phyloP scores from a whole-genome alignment of 1,139 yeast genomes.

The Blastobotrys apis region DNA sequence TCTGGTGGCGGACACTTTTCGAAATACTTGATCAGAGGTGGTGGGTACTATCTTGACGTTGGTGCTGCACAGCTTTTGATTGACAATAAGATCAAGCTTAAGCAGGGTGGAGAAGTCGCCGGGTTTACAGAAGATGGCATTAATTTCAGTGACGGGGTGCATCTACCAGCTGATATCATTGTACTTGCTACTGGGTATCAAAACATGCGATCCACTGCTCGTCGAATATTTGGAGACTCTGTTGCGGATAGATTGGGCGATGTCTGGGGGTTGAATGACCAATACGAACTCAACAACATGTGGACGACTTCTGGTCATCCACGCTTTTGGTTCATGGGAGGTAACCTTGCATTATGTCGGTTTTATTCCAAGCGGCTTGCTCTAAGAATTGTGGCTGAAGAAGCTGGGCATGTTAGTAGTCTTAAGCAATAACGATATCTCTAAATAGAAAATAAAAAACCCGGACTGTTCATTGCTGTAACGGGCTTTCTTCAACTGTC shows the following conservation, averaged over 20 bases:
- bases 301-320: constrained; percentile 26
- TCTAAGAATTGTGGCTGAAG: constrained; percentile 25
- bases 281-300: constrained; percentile 23
- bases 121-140: constrained; percentile 39
- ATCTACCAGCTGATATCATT: constrained; percentile 38
- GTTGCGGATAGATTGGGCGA: constrained; percentile 19
- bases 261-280: constrained; percentile 30
- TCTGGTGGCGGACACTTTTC: constrained; percentile 43
- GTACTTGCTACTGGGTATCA: constrained; percentile 46
- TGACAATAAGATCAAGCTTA: constrained; percentile 39
- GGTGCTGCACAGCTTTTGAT: constrained; percentile 42
- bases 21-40: constrained; percentile 42
- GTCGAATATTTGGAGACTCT: constrained; percentile 26
- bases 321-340: constrained; percentile 23
- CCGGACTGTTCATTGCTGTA: too few species aligned
- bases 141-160: constrained; percentile 39
- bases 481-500: too few species aligned
- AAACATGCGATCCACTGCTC: constrained; percentile 42
- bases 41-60: constrained; percentile 46
- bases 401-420: too few species aligned
- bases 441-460: too few species aligned
- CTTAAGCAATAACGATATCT: too few species aligned
- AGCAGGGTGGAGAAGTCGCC: constrained; percentile 38
- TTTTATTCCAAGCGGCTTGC: constrained; percentile 26
- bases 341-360: constrained; percentile 22